These are phyloP conservation scores for Diversispora epigaea DNA, from an alignment of 192 early-diverging fungal species.

Conservation along the genomic window DNA sequence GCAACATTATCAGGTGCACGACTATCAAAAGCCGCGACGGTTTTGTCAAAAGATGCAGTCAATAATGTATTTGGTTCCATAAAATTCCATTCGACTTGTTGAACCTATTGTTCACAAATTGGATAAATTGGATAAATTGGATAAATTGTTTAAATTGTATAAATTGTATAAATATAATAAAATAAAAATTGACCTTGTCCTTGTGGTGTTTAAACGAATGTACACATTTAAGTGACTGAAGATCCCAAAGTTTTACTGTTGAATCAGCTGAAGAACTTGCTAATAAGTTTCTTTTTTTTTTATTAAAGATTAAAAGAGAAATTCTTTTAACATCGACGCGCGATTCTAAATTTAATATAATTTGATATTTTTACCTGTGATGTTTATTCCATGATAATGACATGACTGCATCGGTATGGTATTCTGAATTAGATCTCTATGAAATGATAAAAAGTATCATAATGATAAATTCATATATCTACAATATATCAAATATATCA, in stretches of 20 bases:
- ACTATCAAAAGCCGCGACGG: slow-evolving; percentile 86
- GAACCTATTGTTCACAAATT: slow-evolving; percentile 47
- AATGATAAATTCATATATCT: background rate
- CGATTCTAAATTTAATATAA: background rate
- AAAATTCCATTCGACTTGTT: slow-evolving; percentile 90
- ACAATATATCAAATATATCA: background rate
- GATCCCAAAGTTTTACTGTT: slow-evolving; percentile 98
- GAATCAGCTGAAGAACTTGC: slow-evolving; percentile 94
- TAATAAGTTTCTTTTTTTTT: slow-evolving; percentile 57
- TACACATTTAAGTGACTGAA: slow-evolving; percentile 67
- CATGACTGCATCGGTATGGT: slow-evolving; percentile 96
- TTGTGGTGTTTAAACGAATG: slow-evolving; percentile 84
- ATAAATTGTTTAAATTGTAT: too few species aligned
- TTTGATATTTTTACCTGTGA: slow-evolving; percentile 42
- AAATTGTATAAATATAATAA: background rate
- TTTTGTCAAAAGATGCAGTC: slow-evolving; percentile 91
- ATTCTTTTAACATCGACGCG: background rate
- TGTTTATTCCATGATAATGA: slow-evolving; percentile 89
- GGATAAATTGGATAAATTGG: too few species aligned
- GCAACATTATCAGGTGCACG: slow-evolving; percentile 73
- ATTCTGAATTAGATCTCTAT: slow-evolving; percentile 64
- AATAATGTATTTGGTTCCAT: slow-evolving; percentile 82
- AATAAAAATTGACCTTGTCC: slow-evolving; percentile 58
- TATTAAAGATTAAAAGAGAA: background rate
- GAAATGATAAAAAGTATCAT: background rate